These are phyloP conservation scores for Monosporozyma solicola DNA, from an alignment of 805 yeast genomes.

Conservation along the genomic window DNA sequence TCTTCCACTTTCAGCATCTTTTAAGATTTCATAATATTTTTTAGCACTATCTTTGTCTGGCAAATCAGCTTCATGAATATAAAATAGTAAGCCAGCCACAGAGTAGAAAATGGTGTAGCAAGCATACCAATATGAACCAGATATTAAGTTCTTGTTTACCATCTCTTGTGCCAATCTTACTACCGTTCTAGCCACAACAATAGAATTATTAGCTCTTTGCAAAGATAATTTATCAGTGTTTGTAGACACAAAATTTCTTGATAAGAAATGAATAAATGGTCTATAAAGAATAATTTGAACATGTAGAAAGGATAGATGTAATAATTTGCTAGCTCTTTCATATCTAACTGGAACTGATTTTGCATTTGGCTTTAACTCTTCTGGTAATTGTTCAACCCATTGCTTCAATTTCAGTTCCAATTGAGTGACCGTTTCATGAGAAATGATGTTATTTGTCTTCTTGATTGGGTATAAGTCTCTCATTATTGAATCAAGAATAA, in stretches of 20 bases:
- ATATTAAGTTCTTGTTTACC: conserved; percentile 59
- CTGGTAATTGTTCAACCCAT: conserved; percentile 68
- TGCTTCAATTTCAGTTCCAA: conserved; percentile 62
- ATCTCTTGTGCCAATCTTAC: conserved; percentile 73
- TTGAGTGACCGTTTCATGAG: conserved; percentile 45
- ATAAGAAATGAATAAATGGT: conserved; percentile 71
- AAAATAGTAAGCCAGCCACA: conserved; percentile 79
- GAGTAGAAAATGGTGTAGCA: conserved; percentile 87
- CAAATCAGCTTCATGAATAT: conserved; percentile 50
- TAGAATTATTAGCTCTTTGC: conserved; percentile 74
- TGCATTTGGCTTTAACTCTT: conserved; percentile 53
- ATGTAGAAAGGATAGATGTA: conserved; percentile 68
- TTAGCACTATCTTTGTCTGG: conserved; percentile 35
- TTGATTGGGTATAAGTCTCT: conserved; percentile 58
- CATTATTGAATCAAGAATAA: conserved; percentile 63
- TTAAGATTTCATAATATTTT: conserved; percentile 50
- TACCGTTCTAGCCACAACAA: conserved; percentile 73
- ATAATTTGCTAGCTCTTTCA: conserved; percentile 63
- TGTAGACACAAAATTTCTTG: conserved; percentile 39
- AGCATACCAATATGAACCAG: conserved; percentile 93
- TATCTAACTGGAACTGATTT: conserved; percentile 35
- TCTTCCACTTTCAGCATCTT: conserved; percentile 77
- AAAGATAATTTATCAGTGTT: conserved; percentile 36
- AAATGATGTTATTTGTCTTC: conserved; percentile 26
- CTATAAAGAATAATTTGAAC: conserved; percentile 79